Percentiles rank a stretch among this genome's conserved stretches.
Evolutionary conservation across 1,139 yeast genomes (phyloP).

Genomic region (Debaryomyces singareniensis): DNA sequence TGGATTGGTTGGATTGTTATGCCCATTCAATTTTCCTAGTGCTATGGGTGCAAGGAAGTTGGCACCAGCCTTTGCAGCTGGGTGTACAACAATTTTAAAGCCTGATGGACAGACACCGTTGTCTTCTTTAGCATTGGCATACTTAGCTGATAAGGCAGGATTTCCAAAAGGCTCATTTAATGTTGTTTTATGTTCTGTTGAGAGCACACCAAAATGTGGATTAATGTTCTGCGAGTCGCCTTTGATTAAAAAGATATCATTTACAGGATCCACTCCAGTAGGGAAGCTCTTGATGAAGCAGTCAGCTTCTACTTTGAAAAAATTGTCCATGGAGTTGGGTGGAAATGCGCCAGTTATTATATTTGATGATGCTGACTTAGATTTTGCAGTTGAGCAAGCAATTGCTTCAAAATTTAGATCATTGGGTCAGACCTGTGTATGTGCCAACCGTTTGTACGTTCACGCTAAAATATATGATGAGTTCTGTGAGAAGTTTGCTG

Average conservation of each 20-base stretch:
- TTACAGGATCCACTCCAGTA: conserved; percentile 55
- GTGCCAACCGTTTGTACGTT: conserved; percentile 77
- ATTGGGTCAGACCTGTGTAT: conserved; percentile 89
- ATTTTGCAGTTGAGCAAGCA: conserved; percentile 42
- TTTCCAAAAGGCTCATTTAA: conserved; percentile 41
- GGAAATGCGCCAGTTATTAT: conserved; percentile 49
- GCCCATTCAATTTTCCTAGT: conserved; percentile 44
- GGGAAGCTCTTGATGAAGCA: conserved; percentile 47
- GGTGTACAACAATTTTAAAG: conserved; percentile 41
- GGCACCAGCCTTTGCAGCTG: conserved; percentile 45
- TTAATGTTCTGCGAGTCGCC: conserved; percentile 31
- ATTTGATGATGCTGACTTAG: conserved; percentile 44
- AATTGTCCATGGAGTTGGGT: conserved; percentile 46
- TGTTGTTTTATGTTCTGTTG: conserved; percentile 31
- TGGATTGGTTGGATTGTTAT: conserved; percentile 43
- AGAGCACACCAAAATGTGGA: conserved; percentile 29
- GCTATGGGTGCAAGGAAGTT: conserved; percentile 46
- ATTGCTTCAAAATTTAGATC: conserved; percentile 55
- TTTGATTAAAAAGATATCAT: conserved; percentile 42
- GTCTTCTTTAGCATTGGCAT: conserved; percentile 39
- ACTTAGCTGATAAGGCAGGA: conserved; percentile 38
- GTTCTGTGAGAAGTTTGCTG: conserved; percentile 30
- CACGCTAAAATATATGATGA: conserved; percentile 65
- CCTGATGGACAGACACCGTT: conserved; percentile 43
- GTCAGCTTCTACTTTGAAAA: conserved; percentile 40